These are phyloP conservation scores for Russula olivacea DNA, from an alignment of 768 basidiomycete species.

Conservation along the genomic window DNA sequence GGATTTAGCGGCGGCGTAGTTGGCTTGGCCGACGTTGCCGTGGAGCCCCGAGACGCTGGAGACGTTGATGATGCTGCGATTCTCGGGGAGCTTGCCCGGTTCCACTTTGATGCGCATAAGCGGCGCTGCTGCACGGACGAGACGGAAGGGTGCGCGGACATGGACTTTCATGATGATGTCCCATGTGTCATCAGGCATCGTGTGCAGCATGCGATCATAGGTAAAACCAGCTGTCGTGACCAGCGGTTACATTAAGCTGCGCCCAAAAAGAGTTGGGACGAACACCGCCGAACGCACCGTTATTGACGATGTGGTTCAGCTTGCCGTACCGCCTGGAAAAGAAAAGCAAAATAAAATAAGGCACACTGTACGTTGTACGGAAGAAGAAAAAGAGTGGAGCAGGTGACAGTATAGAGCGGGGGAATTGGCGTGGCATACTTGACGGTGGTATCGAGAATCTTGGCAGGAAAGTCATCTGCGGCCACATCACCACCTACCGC, in stretches of 20 bases:
- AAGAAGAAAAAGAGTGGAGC: background rate
- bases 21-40: conserved; percentile 81
- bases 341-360: background rate
- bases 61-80: conserved; percentile 74
- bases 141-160: conserved; percentile 79
- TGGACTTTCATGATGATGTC: conserved; percentile 82
- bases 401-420: background rate
- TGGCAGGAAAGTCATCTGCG: conserved; percentile 78
- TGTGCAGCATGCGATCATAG: conserved; percentile 84
- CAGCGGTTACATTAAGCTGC: background rate
- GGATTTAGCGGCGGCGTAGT: conserved; percentile 76
- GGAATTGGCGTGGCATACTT: conserved; percentile 44
- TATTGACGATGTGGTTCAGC: conserved; percentile 84
- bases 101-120: conserved; percentile 77
- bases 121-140: conserved; percentile 78
- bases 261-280: background rate
- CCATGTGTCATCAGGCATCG: conserved; percentile 75
- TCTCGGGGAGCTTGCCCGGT: conserved; percentile 40
- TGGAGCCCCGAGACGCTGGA: conserved; percentile 80
- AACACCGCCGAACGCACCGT: conserved; percentile 40
- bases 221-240: conserved; percentile 57
- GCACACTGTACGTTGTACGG: too few species aligned
- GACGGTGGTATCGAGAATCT: conserved; percentile 68
- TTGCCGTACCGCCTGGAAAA: conserved; percentile 64
- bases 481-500: conserved; percentile 75